Conservation (phyloP, 2,329 filamentous ascomycete species). For the Didymella keratinophila region DNA sequence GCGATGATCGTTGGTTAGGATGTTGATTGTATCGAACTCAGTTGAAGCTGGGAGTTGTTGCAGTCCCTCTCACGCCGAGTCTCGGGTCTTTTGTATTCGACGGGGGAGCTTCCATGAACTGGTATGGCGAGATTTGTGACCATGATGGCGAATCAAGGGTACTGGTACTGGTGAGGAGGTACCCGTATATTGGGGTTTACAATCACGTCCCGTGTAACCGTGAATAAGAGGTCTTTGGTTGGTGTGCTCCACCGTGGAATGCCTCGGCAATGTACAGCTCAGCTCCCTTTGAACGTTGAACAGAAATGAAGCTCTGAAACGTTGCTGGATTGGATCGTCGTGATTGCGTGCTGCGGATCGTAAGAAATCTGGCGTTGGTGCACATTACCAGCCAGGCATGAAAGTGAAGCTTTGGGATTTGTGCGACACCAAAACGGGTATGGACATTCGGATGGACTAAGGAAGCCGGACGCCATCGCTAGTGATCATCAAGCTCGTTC, state of each 20-base stretch:
- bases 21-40: not conserved
- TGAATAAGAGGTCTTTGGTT: not conserved
- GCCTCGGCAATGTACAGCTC: not conserved
- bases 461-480: too few species aligned
- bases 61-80: not conserved
- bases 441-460: not conserved
- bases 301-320: not conserved
- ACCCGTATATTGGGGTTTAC: conserved; percentile 7
- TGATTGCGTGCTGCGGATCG: not conserved
- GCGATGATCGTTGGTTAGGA: not conserved
- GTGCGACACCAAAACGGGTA: not conserved
- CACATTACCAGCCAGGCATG: not conserved
- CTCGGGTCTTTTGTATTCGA: conserved; percentile 6
- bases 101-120: not conserved
- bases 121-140: not conserved
- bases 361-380: not conserved
- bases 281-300: not conserved
- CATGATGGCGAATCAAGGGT: conserved; percentile 8
- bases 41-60: not conserved
- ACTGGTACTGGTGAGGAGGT: conserved; percentile 10
- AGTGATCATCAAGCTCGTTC: not conserved
- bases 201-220: conserved; percentile 2
- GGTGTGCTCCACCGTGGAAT: not conserved
- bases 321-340: not conserved
- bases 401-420: not conserved